phyloP scores from a whole-genome alignment of 169 alveolate species.

The Theileria equi region DNA sequence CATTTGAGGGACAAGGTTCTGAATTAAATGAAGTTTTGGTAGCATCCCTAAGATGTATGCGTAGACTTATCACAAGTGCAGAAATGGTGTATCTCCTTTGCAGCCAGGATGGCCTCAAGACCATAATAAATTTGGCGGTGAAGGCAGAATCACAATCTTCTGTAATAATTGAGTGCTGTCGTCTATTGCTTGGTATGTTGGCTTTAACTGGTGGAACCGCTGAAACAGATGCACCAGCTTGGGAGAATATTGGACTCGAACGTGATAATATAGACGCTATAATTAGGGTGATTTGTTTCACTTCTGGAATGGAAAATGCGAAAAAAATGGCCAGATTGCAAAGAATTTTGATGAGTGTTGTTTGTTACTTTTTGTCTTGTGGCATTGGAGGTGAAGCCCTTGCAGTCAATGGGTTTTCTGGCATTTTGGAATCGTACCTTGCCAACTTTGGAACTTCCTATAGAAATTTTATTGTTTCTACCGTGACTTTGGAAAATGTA shows the following conservation, averaged over 20 bases:
- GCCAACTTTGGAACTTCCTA: slow-evolving; percentile 51
- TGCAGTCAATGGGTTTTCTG: slow-evolving; percentile 68
- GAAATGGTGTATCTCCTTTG: slow-evolving; percentile 86
- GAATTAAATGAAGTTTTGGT: slow-evolving; percentile 80
- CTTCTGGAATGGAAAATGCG: slow-evolving; percentile 51
- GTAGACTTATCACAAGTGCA: slow-evolving; percentile 80
- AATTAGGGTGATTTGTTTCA: slow-evolving; percentile 56
- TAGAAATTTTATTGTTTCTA: slow-evolving; percentile 52
- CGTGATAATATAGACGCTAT: slow-evolving; percentile 65
- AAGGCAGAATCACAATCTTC: slow-evolving; percentile 80
- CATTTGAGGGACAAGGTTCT: slow-evolving; percentile 75
- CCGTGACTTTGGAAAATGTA: slow-evolving; percentile 63
- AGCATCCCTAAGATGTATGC: slow-evolving; percentile 80
- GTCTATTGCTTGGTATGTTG: slow-evolving; percentile 78
- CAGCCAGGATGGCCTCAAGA: slow-evolving; percentile 84
- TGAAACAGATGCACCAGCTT: slow-evolving; percentile 63
- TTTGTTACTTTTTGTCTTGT: slow-evolving; percentile 71
- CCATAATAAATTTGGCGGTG: slow-evolving; percentile 72
- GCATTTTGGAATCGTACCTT: slow-evolving; percentile 34
- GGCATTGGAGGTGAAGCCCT: slow-evolving; percentile 72
- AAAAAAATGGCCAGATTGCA: slow-evolving; percentile 70
- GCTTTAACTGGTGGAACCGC: slow-evolving; percentile 53
- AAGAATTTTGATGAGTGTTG: slow-evolving; percentile 64
- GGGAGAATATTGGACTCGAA: slow-evolving; percentile 78
- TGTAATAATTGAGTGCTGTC: slow-evolving; percentile 82